phyloP scores from a whole-genome alignment of 1,284 basidiomycete species.

The Cutaneotrichosporon sp. region DNA sequence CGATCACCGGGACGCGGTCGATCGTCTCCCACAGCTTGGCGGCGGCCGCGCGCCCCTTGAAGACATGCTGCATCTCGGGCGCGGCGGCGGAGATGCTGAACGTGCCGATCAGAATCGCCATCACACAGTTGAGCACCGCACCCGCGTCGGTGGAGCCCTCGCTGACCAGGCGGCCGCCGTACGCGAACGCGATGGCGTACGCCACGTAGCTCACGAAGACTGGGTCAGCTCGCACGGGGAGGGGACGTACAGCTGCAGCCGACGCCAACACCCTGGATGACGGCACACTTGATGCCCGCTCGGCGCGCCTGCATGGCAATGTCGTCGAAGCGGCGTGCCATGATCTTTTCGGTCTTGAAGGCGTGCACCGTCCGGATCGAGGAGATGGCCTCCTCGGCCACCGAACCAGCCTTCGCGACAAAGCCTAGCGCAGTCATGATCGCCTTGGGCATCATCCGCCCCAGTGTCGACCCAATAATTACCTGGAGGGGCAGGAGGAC shows the following conservation, averaged over 20 bases:
- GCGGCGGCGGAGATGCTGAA: conserved; percentile 71
- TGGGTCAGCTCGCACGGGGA: too few relatives aligned
- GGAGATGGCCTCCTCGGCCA: conserved; percentile 89
- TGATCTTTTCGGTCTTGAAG: conserved; percentile 75
- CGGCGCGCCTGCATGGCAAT: conserved; percentile 62
- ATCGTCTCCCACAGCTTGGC: conserved; percentile 92
- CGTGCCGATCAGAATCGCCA: conserved; percentile 83
- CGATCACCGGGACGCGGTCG: conserved; percentile 77
- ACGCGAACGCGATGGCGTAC: conserved; percentile 54
- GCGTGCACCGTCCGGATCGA: conserved; percentile 68
- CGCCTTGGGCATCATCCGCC: conserved; percentile 43
- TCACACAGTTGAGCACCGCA: conserved; percentile 74
- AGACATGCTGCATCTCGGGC: conserved; percentile 82
- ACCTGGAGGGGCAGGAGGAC: conserved; percentile 86
- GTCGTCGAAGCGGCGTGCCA: conserved; percentile 69
- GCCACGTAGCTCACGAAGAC: conserved; percentile 71
- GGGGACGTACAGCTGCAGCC: conserved; percentile 55
- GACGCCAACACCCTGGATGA: conserved; percentile 69
- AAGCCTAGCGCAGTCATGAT: conserved; percentile 63
- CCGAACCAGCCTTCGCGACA: conserved; percentile 76
- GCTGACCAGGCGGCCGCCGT: conserved; percentile 54
- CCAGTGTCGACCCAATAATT: conserved; percentile 62
- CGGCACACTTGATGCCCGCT: conserved; percentile 67
- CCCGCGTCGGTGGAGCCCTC: conserved; percentile 62
- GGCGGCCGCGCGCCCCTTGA: conserved; percentile 80